Evolutionary conservation across 768 basidiomycete species (phyloP), one percentile per base, ranked within the genome.

Genomic region (Russula griseocarnosa): DNA sequence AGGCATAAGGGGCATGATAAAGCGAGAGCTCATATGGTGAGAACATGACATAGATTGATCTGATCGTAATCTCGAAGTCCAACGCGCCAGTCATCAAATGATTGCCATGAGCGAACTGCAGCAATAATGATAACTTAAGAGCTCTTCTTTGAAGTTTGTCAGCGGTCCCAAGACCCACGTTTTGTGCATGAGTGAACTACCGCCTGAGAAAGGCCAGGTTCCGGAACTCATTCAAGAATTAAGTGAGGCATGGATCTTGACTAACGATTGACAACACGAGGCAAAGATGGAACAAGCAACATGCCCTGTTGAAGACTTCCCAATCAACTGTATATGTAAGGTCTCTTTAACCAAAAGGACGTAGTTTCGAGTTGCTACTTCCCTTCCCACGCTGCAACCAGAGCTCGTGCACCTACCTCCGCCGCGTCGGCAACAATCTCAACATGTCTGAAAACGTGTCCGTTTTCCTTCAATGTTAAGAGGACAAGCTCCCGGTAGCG

Each of bases 401-500:
- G 74, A 9, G 83, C 83, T 47, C 74, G 73, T 2, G 87, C 91
- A 10, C 90, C 91, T 22, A 77, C 75, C 3, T 77, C 82, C 1
- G 88, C 85, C 0, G 86, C 85, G 72, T 93, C 89, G 46, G 84
- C 79, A 14, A 92, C 81, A 69, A 83, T 84, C 66, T 86, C 81
- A 55, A 88, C 83, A 68, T 83, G 78, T 61, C 77, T 78, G 75
- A 93, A 90, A 3, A 80, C 76, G 69, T 86, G 85, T 1, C 88
- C 88, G 54, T 76, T 76, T 67, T 77, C 71, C 58, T 73, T 78
- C 26, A 92, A 79, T 30, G 81, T 81, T 13, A 83, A 84, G 52
- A 89, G 69, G 10, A 84, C 69, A 36, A 82, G 64, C 28, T 81
- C 74, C 58, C 86, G 76, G 66, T 93, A 92, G 42, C 69, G 74